Conservation (phyloP, 192 early-diverging fungal genomes). For the Coemansia brasiliensis region DNA sequence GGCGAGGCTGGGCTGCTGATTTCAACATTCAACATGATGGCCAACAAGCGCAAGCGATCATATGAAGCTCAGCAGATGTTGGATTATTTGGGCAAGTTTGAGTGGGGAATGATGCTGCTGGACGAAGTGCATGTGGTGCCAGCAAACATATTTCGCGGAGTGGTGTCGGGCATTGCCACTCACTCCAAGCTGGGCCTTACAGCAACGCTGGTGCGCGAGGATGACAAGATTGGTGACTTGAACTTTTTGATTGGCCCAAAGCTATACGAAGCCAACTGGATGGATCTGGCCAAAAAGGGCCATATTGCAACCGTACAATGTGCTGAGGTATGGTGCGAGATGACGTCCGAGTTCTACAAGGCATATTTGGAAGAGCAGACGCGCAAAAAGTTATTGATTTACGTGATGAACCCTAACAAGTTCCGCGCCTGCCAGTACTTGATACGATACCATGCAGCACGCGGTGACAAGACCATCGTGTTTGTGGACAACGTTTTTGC, state of each 20-base stretch:
- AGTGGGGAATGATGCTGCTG: conserved; percentile 97
- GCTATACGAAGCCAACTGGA: conserved; percentile 99
- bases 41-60: conserved; percentile 89
- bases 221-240: conserved; percentile 95
- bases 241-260: conserved; percentile 99
- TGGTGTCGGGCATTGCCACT: conserved; percentile 86
- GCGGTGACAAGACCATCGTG: conserved; percentile 98
- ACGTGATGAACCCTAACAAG: conserved; percentile 97
- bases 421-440: conserved; percentile 97
- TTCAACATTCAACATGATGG: conserved; percentile 96
- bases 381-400: conserved; percentile 82
- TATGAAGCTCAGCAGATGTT: conserved; percentile 94
- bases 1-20: conserved; percentile 92
- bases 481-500: conserved; percentile 99
- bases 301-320: conserved; percentile 99
- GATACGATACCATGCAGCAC: conserved; percentile 86
- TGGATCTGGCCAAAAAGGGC: conserved; percentile 95
- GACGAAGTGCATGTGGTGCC: conserved; percentile 99
- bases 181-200: conserved; percentile 98
- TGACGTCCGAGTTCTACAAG: conserved; percentile 95
- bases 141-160: conserved; percentile 92
- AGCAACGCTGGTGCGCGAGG: conserved; percentile 96
- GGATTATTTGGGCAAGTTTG: conserved; percentile 83
- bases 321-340: conserved; percentile 98
- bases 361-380: conserved; percentile 84